phyloP scores from a whole-genome alignment of 2,329 filamentous ascomycete species.

The Neopestalotiopsis clavispora region DNA sequence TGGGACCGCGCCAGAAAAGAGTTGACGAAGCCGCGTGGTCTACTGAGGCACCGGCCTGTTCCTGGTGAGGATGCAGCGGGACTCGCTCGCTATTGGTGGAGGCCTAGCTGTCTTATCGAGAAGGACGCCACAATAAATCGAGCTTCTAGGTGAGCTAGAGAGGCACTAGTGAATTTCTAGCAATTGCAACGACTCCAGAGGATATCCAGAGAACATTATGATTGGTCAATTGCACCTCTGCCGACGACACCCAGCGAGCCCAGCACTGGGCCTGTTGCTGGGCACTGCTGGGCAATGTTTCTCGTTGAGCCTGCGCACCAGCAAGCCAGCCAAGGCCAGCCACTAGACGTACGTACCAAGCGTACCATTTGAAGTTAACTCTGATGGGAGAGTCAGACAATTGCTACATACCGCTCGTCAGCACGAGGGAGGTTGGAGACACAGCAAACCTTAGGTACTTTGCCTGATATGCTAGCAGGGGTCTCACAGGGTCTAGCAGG shows the following conservation, averaged over 20 bases:
- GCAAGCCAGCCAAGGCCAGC: background rate
- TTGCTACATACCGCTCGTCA: background rate
- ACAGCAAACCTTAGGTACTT: background rate
- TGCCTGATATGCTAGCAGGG: conserved; percentile 1
- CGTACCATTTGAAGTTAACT: background rate
- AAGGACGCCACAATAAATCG: conserved; percentile 1
- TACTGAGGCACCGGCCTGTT: background rate
- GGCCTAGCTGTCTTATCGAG: background rate
- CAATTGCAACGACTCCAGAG: background rate
- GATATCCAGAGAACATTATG: background rate
- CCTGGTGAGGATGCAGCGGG: background rate
- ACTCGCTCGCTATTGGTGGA: background rate
- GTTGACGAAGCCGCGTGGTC: background rate
- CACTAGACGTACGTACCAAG: background rate
- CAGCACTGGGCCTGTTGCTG: background rate
- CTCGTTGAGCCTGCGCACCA: background rate
- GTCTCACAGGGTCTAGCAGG: conserved; percentile 8
- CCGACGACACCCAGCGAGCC: background rate
- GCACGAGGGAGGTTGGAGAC: background rate
- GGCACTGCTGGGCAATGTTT: background rate
- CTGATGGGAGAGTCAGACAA: conserved; percentile 1
- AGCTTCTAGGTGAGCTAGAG: background rate
- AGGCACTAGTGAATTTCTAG: background rate
- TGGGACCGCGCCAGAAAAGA: background rate
- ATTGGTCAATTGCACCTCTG: background rate